phyloP scores from a whole-genome alignment of 2,329 filamentous ascomycete genomes.

The Myriosclerotinia curreyana region DNA sequence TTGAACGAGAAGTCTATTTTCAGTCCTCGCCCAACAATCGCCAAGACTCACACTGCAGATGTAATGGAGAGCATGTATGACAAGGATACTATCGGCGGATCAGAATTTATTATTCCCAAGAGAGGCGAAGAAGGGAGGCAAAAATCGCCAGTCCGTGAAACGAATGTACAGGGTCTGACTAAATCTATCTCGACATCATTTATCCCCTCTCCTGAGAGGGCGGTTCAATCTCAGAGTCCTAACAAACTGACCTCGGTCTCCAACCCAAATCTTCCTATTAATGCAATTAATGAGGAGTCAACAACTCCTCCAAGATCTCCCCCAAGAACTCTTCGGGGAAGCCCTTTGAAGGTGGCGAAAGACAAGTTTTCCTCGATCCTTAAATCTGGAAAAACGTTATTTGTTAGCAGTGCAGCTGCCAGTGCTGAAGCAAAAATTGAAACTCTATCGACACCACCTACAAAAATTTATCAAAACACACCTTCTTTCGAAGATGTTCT shows the following conservation, averaged over 20 bases:
- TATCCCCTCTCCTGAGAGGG: slow-evolving; percentile 48
- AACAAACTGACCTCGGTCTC: slow-evolving; percentile 63
- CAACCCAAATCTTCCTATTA: slow-evolving; percentile 54
- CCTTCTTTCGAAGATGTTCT: slow-evolving; percentile 48
- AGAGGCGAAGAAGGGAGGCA: slow-evolving; percentile 41
- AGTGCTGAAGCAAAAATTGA: slow-evolving; percentile 61
- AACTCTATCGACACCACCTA: slow-evolving; percentile 53
- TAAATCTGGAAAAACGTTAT: slow-evolving; percentile 80
- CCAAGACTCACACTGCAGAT: slow-evolving; percentile 61
- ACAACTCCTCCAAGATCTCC: slow-evolving; percentile 50
- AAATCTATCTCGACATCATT: slow-evolving; percentile 64
- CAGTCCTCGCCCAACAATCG: slow-evolving; percentile 51
- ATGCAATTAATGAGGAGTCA: slow-evolving; percentile 42
- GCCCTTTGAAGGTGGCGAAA: slow-evolving; percentile 86
- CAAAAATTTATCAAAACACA: slow-evolving; percentile 46
- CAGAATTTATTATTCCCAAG: slow-evolving; percentile 48
- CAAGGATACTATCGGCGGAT: slow-evolving; percentile 49
- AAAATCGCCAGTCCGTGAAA: slow-evolving; percentile 36
- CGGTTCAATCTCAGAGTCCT: slow-evolving; percentile 37
- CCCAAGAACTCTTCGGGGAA: slow-evolving; percentile 60
- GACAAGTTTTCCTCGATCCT: slow-evolving; percentile 88
- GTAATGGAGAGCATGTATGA: slow-evolving; percentile 56
- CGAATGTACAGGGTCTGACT: slow-evolving; percentile 47
- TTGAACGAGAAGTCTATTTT: slow-evolving; percentile 39
- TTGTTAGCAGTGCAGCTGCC: slow-evolving; percentile 69